Percentiles rank a stretch among this genome's conserved stretches.
Conservation (phyloP, 805 yeast species). For the Scheffersomyces lignosus region DNA sequence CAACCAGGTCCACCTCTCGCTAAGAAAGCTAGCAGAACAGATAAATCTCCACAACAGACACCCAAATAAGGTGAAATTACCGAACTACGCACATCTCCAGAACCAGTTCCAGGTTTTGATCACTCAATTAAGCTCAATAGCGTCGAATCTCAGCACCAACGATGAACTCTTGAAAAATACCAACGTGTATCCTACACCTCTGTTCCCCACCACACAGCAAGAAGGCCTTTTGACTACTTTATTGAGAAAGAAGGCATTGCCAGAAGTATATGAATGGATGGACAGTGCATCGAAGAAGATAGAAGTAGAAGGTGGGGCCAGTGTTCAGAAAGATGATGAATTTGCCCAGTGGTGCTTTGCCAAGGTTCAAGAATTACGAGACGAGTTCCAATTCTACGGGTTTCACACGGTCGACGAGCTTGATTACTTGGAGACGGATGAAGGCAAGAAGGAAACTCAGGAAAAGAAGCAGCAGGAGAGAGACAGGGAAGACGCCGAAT, state of each 20-base stretch:
- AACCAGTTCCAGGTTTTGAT: constrained; percentile 80
- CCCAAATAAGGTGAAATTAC: constrained; percentile 38
- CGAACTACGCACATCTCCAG: constrained; percentile 65
- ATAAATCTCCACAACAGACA: constrained; percentile 35
- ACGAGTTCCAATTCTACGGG: constrained; percentile 62
- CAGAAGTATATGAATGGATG: constrained; percentile 91
- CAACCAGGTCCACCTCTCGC: constrained; percentile 43
- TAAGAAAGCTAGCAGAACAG: constrained; percentile 38
- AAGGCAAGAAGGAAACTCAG: constrained; percentile 29
- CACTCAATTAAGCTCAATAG: constrained; percentile 80
- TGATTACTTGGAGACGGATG: constrained; percentile 28
- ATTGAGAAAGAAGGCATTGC: constrained; percentile 81
- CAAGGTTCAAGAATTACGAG: constrained; percentile 52
- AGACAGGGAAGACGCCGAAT: constrained; percentile 25
- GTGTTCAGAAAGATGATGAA: constrained; percentile 42
- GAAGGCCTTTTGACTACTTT: constrained; percentile 82
- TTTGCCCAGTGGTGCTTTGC: constrained; percentile 68
- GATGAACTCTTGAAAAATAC: constrained; percentile 60
- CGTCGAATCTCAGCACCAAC: constrained; percentile 63
- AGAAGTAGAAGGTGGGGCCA: constrained; percentile 9
- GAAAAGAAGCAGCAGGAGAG: constrained; percentile 17
- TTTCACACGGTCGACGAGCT: constrained; percentile 53
- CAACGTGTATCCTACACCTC: constrained; percentile 79
- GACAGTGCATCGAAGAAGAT: constrained; percentile 21
- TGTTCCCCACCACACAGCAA: constrained; percentile 82